phyloP scores from a whole-genome alignment of 2,329 filamentous ascomycete genomes.

The Aspergillus neotritici region DNA sequence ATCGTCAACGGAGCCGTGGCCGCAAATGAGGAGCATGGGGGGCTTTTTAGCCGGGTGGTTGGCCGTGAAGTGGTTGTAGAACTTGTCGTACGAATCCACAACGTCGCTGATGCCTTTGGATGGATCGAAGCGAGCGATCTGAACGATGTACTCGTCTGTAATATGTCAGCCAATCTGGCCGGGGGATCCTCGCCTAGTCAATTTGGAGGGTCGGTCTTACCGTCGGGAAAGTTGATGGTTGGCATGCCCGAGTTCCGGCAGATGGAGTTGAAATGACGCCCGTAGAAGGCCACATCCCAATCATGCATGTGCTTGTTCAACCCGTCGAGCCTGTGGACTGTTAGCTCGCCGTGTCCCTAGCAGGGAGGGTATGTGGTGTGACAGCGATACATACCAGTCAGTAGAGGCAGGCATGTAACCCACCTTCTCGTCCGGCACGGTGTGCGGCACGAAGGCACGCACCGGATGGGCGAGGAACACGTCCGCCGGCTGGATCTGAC shows the following conservation, averaged over 20 bases:
- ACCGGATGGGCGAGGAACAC: slow-evolving; percentile 80
- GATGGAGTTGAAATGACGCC: slow-evolving; percentile 64
- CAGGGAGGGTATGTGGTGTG: background rate
- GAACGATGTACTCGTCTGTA: slow-evolving; percentile 65
- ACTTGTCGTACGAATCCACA: slow-evolving; percentile 68
- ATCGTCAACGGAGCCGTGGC: slow-evolving; percentile 75
- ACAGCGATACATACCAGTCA: slow-evolving; percentile 55
- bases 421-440: slow-evolving; percentile 60
- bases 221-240: slow-evolving; percentile 35
- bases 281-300: slow-evolving; percentile 69
- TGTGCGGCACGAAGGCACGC: slow-evolving; percentile 64
- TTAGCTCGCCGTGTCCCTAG: background rate
- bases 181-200: no score
- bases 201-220: slow-evolving; percentile 12
- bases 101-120: slow-evolving; percentile 77
- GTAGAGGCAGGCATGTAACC: slow-evolving; percentile 75
- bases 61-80: slow-evolving; percentile 55
- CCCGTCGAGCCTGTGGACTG: slow-evolving; percentile 59
- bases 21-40: slow-evolving; percentile 67
- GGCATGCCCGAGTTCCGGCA: slow-evolving; percentile 52
- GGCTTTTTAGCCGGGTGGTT: slow-evolving; percentile 50
- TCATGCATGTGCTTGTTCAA: slow-evolving; percentile 68
- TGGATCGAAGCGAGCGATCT: slow-evolving; percentile 77
- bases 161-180: background rate
- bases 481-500: slow-evolving; percentile 63